A percentile compares a stretch with the other conserved stretches of the same genome.
These are phyloP conservation scores for Aethionema arabicum DNA, from an alignment of 345 rosid genomes.

Conservation along the genomic window DNA sequence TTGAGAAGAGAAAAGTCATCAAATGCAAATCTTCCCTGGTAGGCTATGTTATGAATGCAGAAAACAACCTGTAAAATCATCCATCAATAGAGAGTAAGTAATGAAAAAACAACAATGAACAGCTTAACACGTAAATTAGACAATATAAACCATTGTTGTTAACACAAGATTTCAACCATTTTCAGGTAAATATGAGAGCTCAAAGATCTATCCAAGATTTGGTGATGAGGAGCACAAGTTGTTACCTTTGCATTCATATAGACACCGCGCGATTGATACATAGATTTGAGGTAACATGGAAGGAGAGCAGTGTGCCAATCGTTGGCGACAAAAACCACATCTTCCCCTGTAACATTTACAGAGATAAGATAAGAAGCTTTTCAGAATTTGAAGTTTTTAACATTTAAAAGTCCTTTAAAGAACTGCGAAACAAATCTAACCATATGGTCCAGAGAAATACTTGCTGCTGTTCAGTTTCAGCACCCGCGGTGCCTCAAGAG, in stretches of 20 bases:
- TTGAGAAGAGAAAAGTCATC: constrained; percentile 68
- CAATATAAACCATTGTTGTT: not conserved
- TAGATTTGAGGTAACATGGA: constrained; percentile 75
- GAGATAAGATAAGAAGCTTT: not conserved
- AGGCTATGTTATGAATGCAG: constrained; percentile 97
- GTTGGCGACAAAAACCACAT: constrained; percentile 77
- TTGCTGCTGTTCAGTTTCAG: constrained; percentile 57
- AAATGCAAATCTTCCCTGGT: constrained; percentile 80
- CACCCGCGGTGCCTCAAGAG: constrained; percentile 86
- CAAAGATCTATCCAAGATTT: constrained; percentile 7
- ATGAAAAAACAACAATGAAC: no score
- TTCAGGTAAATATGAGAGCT: not conserved
- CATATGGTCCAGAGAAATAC: constrained; percentile 85
- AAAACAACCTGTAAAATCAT: constrained; percentile 61
- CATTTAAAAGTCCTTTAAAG: not conserved
- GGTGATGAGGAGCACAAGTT: constrained; percentile 4
- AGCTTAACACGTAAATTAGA: not conserved
- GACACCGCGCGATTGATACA: constrained; percentile 67
- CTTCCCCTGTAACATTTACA: constrained; percentile 58
- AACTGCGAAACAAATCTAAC: constrained; percentile 36
- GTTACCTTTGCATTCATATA: constrained; percentile 77
- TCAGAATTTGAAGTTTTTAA: not conserved
- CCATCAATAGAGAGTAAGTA: constrained; percentile 12
- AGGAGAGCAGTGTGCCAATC: constrained; percentile 97
- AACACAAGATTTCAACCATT: not conserved